Conservation (phyloP, 2,329 filamentous ascomycete genomes). For the Nakataea oryzae region DNA sequence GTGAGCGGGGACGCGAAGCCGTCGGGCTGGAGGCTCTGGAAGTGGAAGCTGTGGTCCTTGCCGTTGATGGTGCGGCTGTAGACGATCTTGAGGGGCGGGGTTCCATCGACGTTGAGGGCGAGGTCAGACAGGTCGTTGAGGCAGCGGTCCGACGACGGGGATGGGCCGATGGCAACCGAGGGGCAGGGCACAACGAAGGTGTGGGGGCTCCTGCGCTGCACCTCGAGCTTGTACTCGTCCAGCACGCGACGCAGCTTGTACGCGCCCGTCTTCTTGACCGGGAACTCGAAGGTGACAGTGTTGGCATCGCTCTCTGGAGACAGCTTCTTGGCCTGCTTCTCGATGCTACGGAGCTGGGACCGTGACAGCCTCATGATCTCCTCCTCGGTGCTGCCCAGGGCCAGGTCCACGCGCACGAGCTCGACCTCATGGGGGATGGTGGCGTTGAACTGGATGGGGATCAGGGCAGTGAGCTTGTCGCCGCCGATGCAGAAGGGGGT, state of each 20-base stretch:
- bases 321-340: constrained; percentile 57
- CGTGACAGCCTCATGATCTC: constrained; percentile 69
- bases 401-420: constrained; percentile 75
- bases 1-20: constrained; percentile 69
- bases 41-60: constrained; percentile 73
- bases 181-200: constrained; percentile 83
- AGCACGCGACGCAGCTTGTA: constrained; percentile 79
- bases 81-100: constrained; percentile 82
- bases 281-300: constrained; percentile 60
- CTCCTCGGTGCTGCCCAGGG: constrained; percentile 54
- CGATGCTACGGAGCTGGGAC: constrained; percentile 65
- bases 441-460: constrained; percentile 90
- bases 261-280: constrained; percentile 75
- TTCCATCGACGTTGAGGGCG: constrained; percentile 73
- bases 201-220: constrained; percentile 65
- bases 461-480: constrained; percentile 45
- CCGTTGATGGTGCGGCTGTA: constrained; percentile 85
- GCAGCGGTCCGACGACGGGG: constrained; percentile 59
- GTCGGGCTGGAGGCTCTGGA: constrained; percentile 89
- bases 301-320: constrained; percentile 49
- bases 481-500: constrained; percentile 72
- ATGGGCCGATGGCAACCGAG: constrained; percentile 59
- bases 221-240: constrained; percentile 89
- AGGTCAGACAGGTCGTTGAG: constrained; percentile 81
- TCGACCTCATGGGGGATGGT: constrained; percentile 84